These are phyloP conservation scores for Wallemia mellicola DNA, from an alignment of 1,284 basidiomycete species.

Conservation along the genomic window DNA sequence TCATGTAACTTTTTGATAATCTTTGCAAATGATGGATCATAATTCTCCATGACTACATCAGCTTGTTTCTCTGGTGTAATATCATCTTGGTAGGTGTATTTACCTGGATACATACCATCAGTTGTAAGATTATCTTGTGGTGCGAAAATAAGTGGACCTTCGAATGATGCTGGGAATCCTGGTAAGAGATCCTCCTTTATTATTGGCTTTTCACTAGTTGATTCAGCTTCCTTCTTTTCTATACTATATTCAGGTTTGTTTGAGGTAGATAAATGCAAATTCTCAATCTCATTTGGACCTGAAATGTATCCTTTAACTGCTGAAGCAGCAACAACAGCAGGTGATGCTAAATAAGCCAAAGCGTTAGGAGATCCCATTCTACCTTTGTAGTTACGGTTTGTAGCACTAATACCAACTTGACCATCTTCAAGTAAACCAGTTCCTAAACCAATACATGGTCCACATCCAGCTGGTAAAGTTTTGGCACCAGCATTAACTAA, in stretches of 20 bases:
- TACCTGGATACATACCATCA: conserved; percentile 94
- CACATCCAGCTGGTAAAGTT: conserved; percentile 78
- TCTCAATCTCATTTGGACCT: conserved; percentile 41
- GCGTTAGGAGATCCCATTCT: conserved; percentile 91
- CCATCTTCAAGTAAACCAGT: conserved; percentile 78
- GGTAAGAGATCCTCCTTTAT: conserved; percentile 31
- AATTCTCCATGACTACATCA: conserved; percentile 90
- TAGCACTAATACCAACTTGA: conserved; percentile 82
- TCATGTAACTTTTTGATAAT: conserved; percentile 33
- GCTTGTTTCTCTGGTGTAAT: conserved; percentile 84
- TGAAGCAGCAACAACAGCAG: conserved; percentile 84
- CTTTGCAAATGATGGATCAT: conserved; percentile 59
- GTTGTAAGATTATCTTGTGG: conserved; percentile 97
- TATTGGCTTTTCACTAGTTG: conserved; percentile 3
- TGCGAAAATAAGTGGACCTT: conserved; percentile 59
- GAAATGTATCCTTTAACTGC: conserved; percentile 76
- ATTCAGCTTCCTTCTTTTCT: conserved; percentile 8
- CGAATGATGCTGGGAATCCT: conserved; percentile 55
- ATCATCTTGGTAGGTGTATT: conserved; percentile 98
- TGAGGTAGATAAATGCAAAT: conserved; percentile 23
- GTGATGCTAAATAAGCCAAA: conserved; percentile 77
- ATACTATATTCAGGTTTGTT: conserved; percentile 19
- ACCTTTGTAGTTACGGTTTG: conserved; percentile 97
- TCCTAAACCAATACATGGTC: conserved; percentile 89
- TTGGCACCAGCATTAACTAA: conserved; percentile 67